A percentile compares a stretch with the other conserved stretches of the same genome.
Conservation (phyloP, 176 grass and related monocot species). For the Phragmites australis region DNA sequence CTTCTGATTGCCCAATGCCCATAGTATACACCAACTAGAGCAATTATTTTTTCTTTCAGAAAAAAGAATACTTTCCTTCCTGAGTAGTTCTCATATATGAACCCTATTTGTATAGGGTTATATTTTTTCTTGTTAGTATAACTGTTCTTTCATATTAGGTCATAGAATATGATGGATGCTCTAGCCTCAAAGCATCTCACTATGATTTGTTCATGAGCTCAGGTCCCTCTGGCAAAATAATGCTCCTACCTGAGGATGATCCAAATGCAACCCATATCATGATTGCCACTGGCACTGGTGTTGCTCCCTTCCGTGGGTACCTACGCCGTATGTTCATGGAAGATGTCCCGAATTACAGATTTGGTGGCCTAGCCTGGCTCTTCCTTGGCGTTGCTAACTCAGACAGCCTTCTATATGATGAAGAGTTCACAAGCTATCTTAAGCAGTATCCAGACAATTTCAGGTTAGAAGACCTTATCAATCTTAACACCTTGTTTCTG, state of each 20-base stretch:
- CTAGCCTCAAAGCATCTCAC: constrained; percentile 12
- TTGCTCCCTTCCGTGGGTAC: constrained; percentile 80
- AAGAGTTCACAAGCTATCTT: too few relatives aligned
- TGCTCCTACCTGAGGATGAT: constrained; percentile 90
- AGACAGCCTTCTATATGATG: too few relatives aligned
- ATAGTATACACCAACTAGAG: background rate
- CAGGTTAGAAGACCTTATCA: too few relatives aligned
- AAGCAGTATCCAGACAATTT: too few relatives aligned
- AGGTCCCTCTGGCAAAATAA: constrained; percentile 98
- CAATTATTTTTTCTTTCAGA: background rate
- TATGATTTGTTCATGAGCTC: constrained; percentile 22
- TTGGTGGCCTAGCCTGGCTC: too few relatives aligned
- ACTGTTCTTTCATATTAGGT: background rate
- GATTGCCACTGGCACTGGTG: constrained; percentile 91
- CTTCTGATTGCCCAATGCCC: background rate
- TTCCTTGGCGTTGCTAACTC: too few relatives aligned
- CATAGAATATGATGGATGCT: constrained; percentile 4
- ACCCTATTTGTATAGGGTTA: background rate
- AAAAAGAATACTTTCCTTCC: too few relatives aligned
- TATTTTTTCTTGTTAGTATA: constrained; percentile 4
- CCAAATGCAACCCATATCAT: constrained; percentile 94
- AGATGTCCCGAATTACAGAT: too few relatives aligned
- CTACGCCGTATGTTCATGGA: too few relatives aligned
- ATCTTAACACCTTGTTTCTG: too few relatives aligned
- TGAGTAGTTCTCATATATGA: constrained; percentile 6